Evolutionary conservation across 805 yeast species (phyloP).

Genomic region (Yarrowia sp.): DNA sequence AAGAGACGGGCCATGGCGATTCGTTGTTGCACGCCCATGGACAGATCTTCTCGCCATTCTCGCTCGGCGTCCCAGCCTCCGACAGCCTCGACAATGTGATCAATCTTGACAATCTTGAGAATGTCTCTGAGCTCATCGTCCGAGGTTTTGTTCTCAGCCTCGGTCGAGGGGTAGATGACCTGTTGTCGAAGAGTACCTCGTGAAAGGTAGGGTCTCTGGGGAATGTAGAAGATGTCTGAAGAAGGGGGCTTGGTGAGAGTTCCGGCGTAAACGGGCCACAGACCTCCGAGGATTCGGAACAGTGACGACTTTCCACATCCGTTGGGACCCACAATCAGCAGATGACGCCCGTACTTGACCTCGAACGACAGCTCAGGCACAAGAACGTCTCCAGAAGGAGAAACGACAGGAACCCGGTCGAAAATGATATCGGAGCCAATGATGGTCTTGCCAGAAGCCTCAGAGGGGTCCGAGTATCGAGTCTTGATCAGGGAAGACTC

Average conservation of each 20-base stretch:
- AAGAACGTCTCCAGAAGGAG: slow-evolving; percentile 82
- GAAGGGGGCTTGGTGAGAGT: slow-evolving; percentile 67
- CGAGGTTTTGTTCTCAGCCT: slow-evolving; percentile 54
- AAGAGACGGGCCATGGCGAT: slow-evolving; percentile 92
- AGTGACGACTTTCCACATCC: slow-evolving; percentile 96
- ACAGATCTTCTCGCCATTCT: slow-evolving; percentile 88
- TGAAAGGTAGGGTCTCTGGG: slow-evolving; percentile 89
- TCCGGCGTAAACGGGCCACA: slow-evolving; percentile 80
- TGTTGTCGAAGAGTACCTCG: slow-evolving; percentile 84
- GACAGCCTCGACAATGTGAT: slow-evolving; percentile 49
- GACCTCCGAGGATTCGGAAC: slow-evolving; percentile 87
- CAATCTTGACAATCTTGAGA: slow-evolving; percentile 50
- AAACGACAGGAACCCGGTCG: slow-evolving; percentile 75
- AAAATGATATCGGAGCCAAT: slow-evolving; percentile 69
- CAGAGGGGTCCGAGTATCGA: slow-evolving; percentile 34
- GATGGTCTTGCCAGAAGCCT: slow-evolving; percentile 48
- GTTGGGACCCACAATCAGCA: slow-evolving; percentile 91
- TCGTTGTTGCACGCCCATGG: slow-evolving; percentile 91
- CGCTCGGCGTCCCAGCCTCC: slow-evolving; percentile 71
- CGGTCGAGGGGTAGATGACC: slow-evolving; percentile 83
- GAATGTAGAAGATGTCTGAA: slow-evolving; percentile 80
- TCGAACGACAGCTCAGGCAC: slow-evolving; percentile 71
- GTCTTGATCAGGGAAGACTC: slow-evolving; percentile 23
- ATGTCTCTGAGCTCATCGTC: slow-evolving; percentile 51
- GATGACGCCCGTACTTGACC: slow-evolving; percentile 80